Base-by-base conservation (phyloP, 176 grass and related monocot species). In the Melocanna baccifera region DNA sequence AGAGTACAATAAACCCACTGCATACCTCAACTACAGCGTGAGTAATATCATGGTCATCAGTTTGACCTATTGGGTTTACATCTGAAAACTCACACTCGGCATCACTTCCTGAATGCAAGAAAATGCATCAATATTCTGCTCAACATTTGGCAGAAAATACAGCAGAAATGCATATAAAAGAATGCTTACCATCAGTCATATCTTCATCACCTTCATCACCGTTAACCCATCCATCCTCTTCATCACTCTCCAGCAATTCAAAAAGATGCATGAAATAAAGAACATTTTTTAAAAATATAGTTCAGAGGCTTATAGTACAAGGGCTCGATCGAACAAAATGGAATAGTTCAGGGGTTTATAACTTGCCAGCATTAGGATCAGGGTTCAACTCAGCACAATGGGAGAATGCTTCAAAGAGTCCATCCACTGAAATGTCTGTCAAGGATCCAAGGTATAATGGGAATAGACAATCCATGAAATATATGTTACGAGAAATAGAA, bases 301-400 rank as follows among this genome's bases (percentile, higher is more conserved):
- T 25, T 23, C n/a, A 59, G 56, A 9, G 9, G 22, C 9, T 12
- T 23, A 59, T 4, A 57, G 6, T 3, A 57, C 55, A 57, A 57
- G 20, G 22, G 20, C 8, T 57, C 3, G 55, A 57, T 57, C 10
- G 9, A 57, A 23, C 20, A 57, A 57, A 57, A 57, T 23, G 55
- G 55, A n/a, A n/a, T 9, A 59, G 56, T 59, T 59, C 8, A 23
- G 8, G n/a, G 8, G 3, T 22, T 59, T 57, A 29, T 9, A 57
- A 30, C 46, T 45, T 85, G 91, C 94, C 94, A 81, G 90, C 78
- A 86, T 79, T 89, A 53, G 91, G 94, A 68, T 97, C 91, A n/a
- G 94, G 94, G 76, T 97, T 94, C 51, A 97, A 70, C 81, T 92
- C 94, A 65, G 94, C 91, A 14, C 89, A 97, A 68, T 88, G 91